Conservation (phyloP, 768 basidiomycete genomes). For the Trametes gibbosa region DNA sequence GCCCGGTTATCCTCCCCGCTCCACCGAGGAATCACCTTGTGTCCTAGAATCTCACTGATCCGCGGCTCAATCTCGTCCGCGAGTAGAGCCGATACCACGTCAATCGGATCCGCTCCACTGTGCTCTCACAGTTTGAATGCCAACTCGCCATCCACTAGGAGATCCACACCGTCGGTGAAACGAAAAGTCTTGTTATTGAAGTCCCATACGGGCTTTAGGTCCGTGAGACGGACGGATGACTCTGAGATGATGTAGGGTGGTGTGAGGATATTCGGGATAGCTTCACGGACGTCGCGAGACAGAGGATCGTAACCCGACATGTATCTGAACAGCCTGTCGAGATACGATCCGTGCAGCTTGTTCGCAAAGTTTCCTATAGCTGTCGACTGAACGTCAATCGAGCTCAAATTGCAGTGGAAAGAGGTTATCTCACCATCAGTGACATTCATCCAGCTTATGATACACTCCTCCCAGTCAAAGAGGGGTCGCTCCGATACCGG, state of each 20-base stretch:
- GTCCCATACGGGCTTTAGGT: not conserved
- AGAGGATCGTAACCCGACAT: not conserved
- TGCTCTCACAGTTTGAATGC: not conserved
- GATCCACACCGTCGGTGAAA: conserved; percentile 2
- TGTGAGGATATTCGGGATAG: not conserved
- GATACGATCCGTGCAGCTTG: not conserved
- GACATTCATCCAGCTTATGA: not conserved
- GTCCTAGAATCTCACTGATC: not conserved
- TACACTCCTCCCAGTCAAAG: not conserved
- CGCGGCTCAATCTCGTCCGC: not conserved
- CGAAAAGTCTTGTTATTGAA: not conserved
- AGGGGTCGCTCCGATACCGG: not conserved
- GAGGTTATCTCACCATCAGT: not conserved
- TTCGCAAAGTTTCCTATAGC: not conserved
- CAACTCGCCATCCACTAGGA: not conserved
- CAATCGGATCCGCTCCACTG: not conserved
- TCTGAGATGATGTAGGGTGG: conserved; percentile 1
- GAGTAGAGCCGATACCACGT: not conserved
- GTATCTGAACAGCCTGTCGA: not conserved
- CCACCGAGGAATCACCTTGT: not conserved
- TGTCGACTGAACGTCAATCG: not conserved
- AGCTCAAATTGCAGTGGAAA: not conserved
- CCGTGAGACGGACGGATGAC: not conserved
- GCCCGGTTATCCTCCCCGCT: conserved; percentile 1
- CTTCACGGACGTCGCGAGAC: not conserved